These are phyloP conservation scores for Cornus suecica DNA, from an alignment of 148 eudicot genomes.

Conservation along the genomic window DNA sequence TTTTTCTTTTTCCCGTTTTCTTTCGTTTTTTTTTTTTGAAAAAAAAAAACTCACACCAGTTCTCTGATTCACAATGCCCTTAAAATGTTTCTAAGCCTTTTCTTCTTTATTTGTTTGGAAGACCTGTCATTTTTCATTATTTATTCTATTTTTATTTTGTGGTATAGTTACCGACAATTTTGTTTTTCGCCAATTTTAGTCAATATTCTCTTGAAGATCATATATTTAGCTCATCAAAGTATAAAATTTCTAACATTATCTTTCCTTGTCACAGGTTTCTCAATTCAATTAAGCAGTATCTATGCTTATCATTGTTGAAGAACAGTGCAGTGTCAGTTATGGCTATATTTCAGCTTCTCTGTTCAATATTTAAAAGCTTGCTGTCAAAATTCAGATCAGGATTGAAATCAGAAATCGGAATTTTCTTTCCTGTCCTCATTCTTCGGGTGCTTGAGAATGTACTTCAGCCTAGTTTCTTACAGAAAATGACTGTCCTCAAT, in stretches of 20 bases:
- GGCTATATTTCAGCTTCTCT: conserved; percentile 92
- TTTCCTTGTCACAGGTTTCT: conserved; percentile 67
- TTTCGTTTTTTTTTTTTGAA: too few species aligned
- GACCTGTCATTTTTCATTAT: conserved; percentile 6
- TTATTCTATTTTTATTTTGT: too few species aligned
- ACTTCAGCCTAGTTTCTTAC: conserved; percentile 94
- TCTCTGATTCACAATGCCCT: too few species aligned
- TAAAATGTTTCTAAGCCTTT: too few species aligned
- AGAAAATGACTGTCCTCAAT: conserved; percentile 96
- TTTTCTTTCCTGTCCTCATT: conserved; percentile 93
- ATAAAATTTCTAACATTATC: neutral
- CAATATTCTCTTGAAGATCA: neutral
- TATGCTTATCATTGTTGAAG: conserved; percentile 88
- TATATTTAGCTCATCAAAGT: neutral
- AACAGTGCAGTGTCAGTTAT: conserved; percentile 97
- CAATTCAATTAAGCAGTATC: conserved; percentile 79
- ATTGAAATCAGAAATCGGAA: conserved; percentile 90
- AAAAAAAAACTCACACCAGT: too few species aligned
- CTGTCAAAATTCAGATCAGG: conserved; percentile 78
- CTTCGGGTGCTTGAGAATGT: conserved; percentile 95
- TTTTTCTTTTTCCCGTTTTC: too few species aligned
- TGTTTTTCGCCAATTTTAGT: too few species aligned
- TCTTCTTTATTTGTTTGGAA: too few species aligned
- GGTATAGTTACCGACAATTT: neutral
- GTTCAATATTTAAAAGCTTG: conserved; percentile 79